These are phyloP conservation scores for Cyberlindnera suaveolens DNA, from an alignment of 805 yeast genomes.

Conservation along the genomic window DNA sequence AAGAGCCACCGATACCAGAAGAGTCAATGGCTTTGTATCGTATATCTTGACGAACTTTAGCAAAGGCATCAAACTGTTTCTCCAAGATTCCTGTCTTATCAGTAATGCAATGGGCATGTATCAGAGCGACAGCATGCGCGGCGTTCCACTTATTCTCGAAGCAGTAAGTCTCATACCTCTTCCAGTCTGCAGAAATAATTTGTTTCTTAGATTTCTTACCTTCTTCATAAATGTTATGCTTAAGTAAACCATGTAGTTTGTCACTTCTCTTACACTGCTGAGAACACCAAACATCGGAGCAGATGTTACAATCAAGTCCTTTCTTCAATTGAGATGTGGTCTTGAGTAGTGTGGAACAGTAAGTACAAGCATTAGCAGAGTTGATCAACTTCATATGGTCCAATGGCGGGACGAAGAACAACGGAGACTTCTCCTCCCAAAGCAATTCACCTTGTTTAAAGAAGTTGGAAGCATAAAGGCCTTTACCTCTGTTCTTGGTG, in stretches of 20 bases:
- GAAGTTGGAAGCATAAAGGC: constrained; percentile 44
- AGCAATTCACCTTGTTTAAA: constrained; percentile 46
- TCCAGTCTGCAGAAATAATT: constrained; percentile 46
- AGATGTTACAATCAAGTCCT: constrained; percentile 61
- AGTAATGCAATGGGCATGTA: constrained; percentile 37
- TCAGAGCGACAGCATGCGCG: constrained; percentile 55
- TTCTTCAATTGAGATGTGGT: constrained; percentile 21
- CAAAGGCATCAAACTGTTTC: constrained; percentile 55
- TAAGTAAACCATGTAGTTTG: constrained; percentile 45
- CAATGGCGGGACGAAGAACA: constrained; percentile 60
- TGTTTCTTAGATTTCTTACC: constrained; percentile 27
- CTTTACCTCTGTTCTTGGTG: constrained; percentile 55
- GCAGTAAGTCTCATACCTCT: constrained; percentile 53
- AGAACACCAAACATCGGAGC: constrained; percentile 69
- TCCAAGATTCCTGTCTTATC: constrained; percentile 37
- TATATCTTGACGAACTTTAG: constrained; percentile 59
- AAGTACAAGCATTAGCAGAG: constrained; percentile 61
- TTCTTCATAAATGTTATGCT: constrained; percentile 44
- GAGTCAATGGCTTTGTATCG: constrained; percentile 56
- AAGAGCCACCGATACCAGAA: constrained; percentile 32
- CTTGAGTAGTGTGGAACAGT: constrained; percentile 48
- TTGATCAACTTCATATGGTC: constrained; percentile 55
- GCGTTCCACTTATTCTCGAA: constrained; percentile 62
- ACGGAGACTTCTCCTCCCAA: constrained; percentile 56
- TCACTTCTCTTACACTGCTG: constrained; percentile 51